Evolutionary conservation across 352 stramenopile species (phyloP).

Genomic region (Globisporangium emineosum): DNA sequence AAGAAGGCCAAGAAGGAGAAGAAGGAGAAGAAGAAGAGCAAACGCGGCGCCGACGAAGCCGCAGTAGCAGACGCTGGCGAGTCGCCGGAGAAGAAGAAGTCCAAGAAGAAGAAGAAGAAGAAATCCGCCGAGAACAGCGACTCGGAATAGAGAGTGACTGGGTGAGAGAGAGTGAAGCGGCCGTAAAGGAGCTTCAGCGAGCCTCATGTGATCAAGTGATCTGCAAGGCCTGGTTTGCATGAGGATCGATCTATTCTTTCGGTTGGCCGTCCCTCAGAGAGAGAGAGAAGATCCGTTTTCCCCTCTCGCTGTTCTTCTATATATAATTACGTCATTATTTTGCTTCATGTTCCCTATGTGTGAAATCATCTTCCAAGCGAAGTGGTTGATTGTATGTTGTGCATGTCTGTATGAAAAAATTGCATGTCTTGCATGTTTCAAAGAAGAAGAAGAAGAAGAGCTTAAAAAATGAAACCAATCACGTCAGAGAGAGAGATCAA

Average conservation of each 20-base stretch:
- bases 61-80: constrained; percentile 43
- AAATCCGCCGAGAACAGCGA: constrained; percentile 64
- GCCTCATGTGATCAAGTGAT: neutral
- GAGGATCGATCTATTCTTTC: neutral
- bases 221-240: neutral
- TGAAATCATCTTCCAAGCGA: neutral
- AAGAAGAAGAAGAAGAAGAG: neutral
- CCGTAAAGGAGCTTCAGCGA: neutral
- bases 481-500: neutral
- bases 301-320: neutral
- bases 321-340: constrained; percentile 25
- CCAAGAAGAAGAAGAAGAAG: constrained; percentile 89
- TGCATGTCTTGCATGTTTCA: neutral
- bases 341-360: constrained; percentile 7
- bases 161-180: neutral
- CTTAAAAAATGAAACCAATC: neutral
- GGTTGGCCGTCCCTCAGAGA: neutral
- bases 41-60: constrained; percentile 58
- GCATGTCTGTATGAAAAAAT: constrained; percentile 5
- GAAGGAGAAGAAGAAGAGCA: constrained; percentile 75
- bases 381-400: constrained; percentile 2
- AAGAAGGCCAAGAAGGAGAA: constrained; percentile 76
- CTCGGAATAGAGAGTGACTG: constrained; percentile 45
- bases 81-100: constrained; percentile 84
- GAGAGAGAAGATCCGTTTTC: neutral